phyloP scores from a whole-genome alignment of 345 rosid species.

The Passiflora organensis region DNA sequence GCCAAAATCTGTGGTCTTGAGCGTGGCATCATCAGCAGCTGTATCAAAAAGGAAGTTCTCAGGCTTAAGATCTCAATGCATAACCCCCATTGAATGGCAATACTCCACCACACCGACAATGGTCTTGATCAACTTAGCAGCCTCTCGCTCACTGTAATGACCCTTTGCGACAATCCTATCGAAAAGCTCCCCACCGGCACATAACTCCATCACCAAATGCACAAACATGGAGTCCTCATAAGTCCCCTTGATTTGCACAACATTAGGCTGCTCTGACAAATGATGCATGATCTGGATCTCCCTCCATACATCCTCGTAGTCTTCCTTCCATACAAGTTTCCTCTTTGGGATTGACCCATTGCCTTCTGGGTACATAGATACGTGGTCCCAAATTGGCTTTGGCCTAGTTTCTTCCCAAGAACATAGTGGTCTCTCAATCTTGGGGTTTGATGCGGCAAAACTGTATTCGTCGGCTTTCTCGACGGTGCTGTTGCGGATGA shows the following conservation, averaged over 20 bases:
- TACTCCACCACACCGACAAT: slow-evolving; percentile 88
- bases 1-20: slow-evolving; percentile 89
- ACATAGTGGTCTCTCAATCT: slow-evolving; percentile 70
- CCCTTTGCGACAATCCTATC: slow-evolving; percentile 91
- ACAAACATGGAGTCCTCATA: slow-evolving; percentile 89
- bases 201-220: slow-evolving; percentile 94
- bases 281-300: slow-evolving; percentile 99
- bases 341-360: slow-evolving; percentile 77
- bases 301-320: slow-evolving; percentile 89
- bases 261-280: slow-evolving; percentile 72
- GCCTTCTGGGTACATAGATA: slow-evolving; percentile 69
- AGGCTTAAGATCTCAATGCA: slow-evolving; percentile 97
- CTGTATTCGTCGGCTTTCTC: slow-evolving; percentile 44
- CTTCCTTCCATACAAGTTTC: slow-evolving; percentile 84
- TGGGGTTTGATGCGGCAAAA: slow-evolving; percentile 83
- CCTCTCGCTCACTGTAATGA: slow-evolving; percentile 88
- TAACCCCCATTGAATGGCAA: slow-evolving; percentile 94
- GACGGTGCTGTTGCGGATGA: too few relatives aligned
- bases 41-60: slow-evolving; percentile 94
- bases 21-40: slow-evolving; percentile 64
- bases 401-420: slow-evolving; percentile 87
- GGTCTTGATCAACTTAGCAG: slow-evolving; percentile 73
- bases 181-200: slow-evolving; percentile 94
- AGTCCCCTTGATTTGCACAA: slow-evolving; percentile 79
- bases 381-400: slow-evolving; percentile 93